Conservation (phyloP, 1,284 basidiomycete genomes). For the Cutaneotrichosporon curvatum region DNA sequence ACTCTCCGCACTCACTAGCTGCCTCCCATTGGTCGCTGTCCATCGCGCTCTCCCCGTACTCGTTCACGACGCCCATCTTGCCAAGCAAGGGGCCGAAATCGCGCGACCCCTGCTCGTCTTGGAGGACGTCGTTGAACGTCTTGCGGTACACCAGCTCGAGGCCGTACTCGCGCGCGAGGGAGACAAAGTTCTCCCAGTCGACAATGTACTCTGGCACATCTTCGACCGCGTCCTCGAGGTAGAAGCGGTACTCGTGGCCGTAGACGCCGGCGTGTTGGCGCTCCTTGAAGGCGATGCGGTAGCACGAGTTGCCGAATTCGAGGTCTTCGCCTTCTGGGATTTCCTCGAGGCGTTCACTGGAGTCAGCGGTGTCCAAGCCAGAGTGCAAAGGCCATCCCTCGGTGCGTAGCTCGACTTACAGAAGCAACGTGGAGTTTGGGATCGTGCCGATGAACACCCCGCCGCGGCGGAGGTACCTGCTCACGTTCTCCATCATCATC, state of each 20-base stretch:
- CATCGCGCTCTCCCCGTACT: slow-evolving; percentile 78
- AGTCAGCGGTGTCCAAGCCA: background rate
- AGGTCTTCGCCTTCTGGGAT: slow-evolving; percentile 60
- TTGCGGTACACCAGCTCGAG: slow-evolving; percentile 70
- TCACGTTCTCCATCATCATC: slow-evolving; percentile 89
- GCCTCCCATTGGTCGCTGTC: slow-evolving; percentile 92
- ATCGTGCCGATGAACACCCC: slow-evolving; percentile 92
- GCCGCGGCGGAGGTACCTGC: slow-evolving; percentile 67
- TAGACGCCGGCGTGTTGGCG: slow-evolving; percentile 57
- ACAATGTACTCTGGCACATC: slow-evolving; percentile 97
- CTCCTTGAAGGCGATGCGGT: slow-evolving; percentile 78
- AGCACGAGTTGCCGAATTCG: slow-evolving; percentile 84
- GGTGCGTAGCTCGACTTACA: slow-evolving; percentile 56
- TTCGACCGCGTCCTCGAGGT: slow-evolving; percentile 86
- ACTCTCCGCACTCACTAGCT: slow-evolving; percentile 63
- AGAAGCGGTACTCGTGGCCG: slow-evolving; percentile 92
- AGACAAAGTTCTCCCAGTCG: slow-evolving; percentile 82
- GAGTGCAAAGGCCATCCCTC: background rate
- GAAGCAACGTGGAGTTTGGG: slow-evolving; percentile 70
- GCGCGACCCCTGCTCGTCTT: slow-evolving; percentile 63
- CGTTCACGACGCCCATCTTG: slow-evolving; percentile 81
- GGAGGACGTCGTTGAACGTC: slow-evolving; percentile 81
- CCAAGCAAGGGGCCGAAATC: slow-evolving; percentile 73
- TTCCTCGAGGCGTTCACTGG: slow-evolving; percentile 60
- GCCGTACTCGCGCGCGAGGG: slow-evolving; percentile 73